Base-by-base conservation (phyloP, 768 basidiomycete genomes). In the Suillus subalutaceus region DNA sequence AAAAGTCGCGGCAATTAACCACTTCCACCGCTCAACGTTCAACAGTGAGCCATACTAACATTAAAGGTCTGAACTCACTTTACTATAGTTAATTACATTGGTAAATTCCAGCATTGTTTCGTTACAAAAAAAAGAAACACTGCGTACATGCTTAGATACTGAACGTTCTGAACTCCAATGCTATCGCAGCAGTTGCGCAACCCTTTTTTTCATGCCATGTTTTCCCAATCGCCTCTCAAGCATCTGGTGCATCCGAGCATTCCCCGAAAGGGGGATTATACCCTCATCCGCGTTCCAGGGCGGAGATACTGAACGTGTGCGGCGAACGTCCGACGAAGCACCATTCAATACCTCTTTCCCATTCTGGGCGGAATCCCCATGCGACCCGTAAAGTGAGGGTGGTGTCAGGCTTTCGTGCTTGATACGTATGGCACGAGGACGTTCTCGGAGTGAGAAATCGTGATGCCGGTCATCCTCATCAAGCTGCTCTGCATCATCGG, bases 171-270 rank as follows among this genome's bases (percentile, higher is more conserved):
- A 35, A 20, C 18, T 26, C 32, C 20, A n/a, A 15, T 37, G 30
- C 48, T 65, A 72, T 32, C 32, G 37, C 9, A 76, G 73, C 30
- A 65, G 44, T 15, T 38, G 62, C 12, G 55, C 62, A 6, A 78
- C 35, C 1, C 57, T 66, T 26, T 18, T 67, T 8, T 63, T 72
- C 46, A 67, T 70, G 10, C 3, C 53, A 8, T 9, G 23, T 41
- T 57, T 72, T 2, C 75, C 75, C 9, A 76, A 9, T 62, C 37
- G 62, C 9, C 16, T 55, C 20, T 75, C 71, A 38, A 72, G n/a
- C 56, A 68, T 44, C 5, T 26, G 30, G 8, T 55, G 57, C 1
- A 72, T 72, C 4, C 32, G 37, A 32, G 40, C 18, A 43, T 63
- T 64, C 57, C 40, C 69, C 12, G 30, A 70, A 18, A 7, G 46